A percentile compares a stretch with the other conserved stretches of the same genome.
Evolutionary conservation across 2,329 filamentous ascomycete genomes (phyloP).

Genomic region (Pyrenochaeta sp.): DNA sequence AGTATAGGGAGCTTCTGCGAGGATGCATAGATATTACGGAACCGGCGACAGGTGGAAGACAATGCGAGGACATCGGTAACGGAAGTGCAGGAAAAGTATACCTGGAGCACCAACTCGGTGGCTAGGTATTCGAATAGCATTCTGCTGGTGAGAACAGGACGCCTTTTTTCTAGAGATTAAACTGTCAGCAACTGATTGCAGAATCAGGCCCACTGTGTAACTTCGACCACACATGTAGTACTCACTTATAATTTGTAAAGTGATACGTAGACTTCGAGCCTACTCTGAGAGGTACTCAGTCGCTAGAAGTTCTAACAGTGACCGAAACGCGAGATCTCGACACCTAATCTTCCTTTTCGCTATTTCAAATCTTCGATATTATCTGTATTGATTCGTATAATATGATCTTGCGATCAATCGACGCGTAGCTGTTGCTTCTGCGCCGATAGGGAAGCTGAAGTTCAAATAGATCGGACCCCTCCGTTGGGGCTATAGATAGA

Average conservation of each 20-base stretch:
- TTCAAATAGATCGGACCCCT: constrained; percentile 60
- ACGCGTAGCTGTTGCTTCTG: constrained; percentile 38
- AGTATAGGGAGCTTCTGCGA: constrained; percentile 65
- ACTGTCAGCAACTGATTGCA: constrained; percentile 2
- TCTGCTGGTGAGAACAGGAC: constrained; percentile 25
- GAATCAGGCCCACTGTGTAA: neutral
- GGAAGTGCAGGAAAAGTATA: constrained; percentile 63
- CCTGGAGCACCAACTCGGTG: constrained; percentile 66
- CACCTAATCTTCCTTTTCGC: neutral
- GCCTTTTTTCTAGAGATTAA: neutral
- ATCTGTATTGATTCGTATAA: constrained; percentile 10
- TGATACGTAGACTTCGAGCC: constrained; percentile 3
- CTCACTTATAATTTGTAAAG: constrained; percentile 13
- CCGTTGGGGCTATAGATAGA: constrained; percentile 62
- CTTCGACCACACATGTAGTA: neutral
- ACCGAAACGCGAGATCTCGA: neutral
- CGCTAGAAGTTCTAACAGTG: neutral
- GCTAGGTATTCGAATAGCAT: constrained; percentile 66
- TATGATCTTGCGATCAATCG: constrained; percentile 26
- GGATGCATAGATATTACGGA: constrained; percentile 61
- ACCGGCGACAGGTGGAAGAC: constrained; percentile 63
- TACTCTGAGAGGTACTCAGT: neutral
- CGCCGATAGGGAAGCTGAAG: constrained; percentile 35
- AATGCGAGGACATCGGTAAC: constrained; percentile 64
- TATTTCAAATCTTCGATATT: constrained; percentile 1